A percentile compares a stretch with the other conserved stretches of the same genome.
phyloP scores from a whole-genome alignment of 2,329 filamentous ascomycete species.

The Colletotrichum lindemuthianum region DNA sequence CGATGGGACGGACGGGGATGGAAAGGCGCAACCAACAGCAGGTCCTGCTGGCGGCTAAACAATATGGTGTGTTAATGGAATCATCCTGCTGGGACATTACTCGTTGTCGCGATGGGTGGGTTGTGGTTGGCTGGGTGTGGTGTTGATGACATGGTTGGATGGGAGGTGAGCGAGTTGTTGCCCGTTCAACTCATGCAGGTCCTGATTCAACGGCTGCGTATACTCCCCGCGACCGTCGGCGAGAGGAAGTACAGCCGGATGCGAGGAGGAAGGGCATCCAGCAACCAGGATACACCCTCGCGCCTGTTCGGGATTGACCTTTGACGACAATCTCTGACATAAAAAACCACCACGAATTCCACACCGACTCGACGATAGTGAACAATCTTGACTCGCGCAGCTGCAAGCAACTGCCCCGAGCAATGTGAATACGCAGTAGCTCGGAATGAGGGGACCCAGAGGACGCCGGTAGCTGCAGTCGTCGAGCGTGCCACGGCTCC shows the following conservation, averaged over 20 bases:
- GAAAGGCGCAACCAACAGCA: background rate
- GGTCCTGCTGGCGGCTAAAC: background rate
- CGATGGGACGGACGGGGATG: background rate
- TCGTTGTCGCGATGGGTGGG: background rate
- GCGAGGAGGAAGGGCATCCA: background rate
- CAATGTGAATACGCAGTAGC: no score
- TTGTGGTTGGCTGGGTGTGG: background rate
- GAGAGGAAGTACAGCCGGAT: background rate
- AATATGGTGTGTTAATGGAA: background rate
- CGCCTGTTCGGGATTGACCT: background rate
- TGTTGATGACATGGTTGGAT: background rate
- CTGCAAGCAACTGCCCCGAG: no score
- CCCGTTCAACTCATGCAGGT: conserved; percentile 7
- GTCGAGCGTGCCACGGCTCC: no score
- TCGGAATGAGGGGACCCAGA: no score
- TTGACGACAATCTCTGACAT: no score
- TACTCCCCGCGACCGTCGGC: background rate
- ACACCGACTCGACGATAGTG: no score
- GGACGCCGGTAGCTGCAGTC: no score
- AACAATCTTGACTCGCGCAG: no score
- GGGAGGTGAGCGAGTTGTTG: background rate
- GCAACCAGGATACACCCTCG: background rate
- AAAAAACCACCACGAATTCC: no score
- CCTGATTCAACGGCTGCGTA: conserved; percentile 3
- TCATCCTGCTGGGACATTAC: conserved; percentile 9